phyloP scores from a whole-genome alignment of 129 eudicot genomes.

The Cynara cardunculus region DNA sequence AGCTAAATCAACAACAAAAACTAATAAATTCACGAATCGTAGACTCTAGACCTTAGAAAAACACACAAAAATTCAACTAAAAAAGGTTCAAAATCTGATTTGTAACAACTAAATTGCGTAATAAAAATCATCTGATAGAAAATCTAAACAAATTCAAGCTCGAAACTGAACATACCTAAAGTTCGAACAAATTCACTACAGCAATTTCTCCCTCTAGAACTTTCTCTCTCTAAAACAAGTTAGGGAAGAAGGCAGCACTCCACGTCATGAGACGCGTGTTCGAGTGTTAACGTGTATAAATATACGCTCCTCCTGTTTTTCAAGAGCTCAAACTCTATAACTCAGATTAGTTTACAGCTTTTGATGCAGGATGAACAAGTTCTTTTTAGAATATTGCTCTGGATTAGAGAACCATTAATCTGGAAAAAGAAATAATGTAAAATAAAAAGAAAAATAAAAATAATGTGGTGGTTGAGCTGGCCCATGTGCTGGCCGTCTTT shows the following conservation, averaged over 20 bases:
- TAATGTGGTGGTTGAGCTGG: constrained; percentile 16
- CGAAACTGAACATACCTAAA: neutral
- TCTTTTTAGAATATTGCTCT: neutral
- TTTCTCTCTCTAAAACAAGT: neutral
- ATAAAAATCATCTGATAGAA: neutral
- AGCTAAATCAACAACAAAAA: neutral
- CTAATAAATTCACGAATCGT: neutral
- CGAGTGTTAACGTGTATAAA: constrained; percentile 7
- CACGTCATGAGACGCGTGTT: neutral
- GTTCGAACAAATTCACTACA: neutral
- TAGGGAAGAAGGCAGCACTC: neutral
- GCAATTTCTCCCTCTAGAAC: neutral
- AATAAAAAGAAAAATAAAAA: neutral
- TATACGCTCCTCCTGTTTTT: constrained; percentile 7
- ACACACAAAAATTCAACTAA: neutral
- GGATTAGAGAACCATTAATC: neutral
- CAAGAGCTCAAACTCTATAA: neutral
- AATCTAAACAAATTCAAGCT: neutral
- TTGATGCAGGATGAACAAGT: neutral
- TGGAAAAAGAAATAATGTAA: neutral
- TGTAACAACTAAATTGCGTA: neutral
- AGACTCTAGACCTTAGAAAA: neutral
- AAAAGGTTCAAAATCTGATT: neutral
- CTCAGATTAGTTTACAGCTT: neutral
- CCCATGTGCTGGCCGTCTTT: constrained; percentile 13